Percentiles rank a stretch among this genome's conserved stretches.
These are phyloP conservation scores for Excoecaria agallocha DNA, from an alignment of 345 rosid genomes.

Conservation along the genomic window DNA sequence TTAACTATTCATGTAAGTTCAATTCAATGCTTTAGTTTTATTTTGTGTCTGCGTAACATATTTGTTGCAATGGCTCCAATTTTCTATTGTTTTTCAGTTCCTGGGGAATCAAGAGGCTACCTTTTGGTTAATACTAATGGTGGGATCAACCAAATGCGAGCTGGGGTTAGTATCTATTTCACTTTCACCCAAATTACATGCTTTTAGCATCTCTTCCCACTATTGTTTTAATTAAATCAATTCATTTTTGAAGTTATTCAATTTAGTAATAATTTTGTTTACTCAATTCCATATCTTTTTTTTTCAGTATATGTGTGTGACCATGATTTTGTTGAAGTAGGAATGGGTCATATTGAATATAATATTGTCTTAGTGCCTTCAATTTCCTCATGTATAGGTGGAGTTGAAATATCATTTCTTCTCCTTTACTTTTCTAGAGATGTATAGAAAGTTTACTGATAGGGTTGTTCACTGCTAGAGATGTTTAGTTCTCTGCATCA, in stretches of 20 bases:
- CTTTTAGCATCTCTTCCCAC: neutral
- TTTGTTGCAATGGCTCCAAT: constrained; percentile 1
- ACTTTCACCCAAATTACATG: neutral
- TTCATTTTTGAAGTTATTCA: neutral
- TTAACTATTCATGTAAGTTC: constrained; percentile 53
- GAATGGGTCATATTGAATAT: neutral
- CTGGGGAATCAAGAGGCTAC: constrained; percentile 56
- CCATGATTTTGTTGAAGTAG: neutral
- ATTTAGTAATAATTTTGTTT: neutral
- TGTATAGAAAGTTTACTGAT: neutral
- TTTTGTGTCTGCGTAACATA: neutral
- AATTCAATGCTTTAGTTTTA: neutral
- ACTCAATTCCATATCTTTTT: neutral
- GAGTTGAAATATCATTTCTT: neutral
- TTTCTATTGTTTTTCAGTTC: constrained; percentile 28
- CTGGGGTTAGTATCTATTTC: constrained; percentile 58
- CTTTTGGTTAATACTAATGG: constrained; percentile 92
- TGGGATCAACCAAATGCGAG: constrained; percentile 97
- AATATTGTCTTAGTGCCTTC: neutral
- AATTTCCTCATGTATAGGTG: neutral
- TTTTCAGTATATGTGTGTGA: neutral
- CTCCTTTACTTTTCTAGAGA: neutral
- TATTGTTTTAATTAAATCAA: neutral
- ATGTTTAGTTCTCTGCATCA: neutral
- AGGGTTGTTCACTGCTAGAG: neutral